Base-by-base conservation (phyloP, 257 asterid genomes). In the Petrea volubilis region DNA sequence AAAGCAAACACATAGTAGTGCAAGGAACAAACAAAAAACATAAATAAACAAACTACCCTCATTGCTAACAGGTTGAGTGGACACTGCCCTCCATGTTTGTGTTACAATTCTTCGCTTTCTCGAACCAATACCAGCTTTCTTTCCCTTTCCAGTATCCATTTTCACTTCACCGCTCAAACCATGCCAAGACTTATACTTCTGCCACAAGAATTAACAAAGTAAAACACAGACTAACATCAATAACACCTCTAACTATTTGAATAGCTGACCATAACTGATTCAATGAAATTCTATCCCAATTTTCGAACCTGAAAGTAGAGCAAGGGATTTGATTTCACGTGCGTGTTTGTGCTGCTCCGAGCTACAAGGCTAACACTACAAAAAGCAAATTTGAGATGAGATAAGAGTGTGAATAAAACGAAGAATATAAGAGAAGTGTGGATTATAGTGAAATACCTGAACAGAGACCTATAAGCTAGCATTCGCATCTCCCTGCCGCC, bases 21-120 rank as follows among this genome's bases (percentile, higher is more conserved):
- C 21, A 56, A 15, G 57, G 18, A 20, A 25, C 8, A 62, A 33
- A 72, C 60, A 28, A n/a, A 29, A n/a, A 3, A 15, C 6, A 50
- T 18, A 12, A 12, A 43, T 24, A 75, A 14, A 18, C 29, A 29
- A 14, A 29, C 51, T 70, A 83, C 96, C 84, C 60, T 75, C 79
- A 57, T 33, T 29, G 29, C 36, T 43, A 82, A 72, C 72, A 55
- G 92, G 74, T 38, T 75, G 90, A 44, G 87, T 81, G 47, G 90
- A 83, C 58, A 87, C 83, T 23, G 80, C 82, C 75, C 92, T 81
- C 96, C 96, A 83, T 71, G 72, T 68, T 64, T 70, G 83, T 14
- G 82, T 68, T 2, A 73, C 81, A 44, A 24, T 72, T 75, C 76
- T 78, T 34, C 36, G 72, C 24, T 72, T 80, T 72, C 28, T 79